Evolutionary conservation across 2,329 filamentous ascomycete species (phyloP).

Genomic region (Microcera coccophila): DNA sequence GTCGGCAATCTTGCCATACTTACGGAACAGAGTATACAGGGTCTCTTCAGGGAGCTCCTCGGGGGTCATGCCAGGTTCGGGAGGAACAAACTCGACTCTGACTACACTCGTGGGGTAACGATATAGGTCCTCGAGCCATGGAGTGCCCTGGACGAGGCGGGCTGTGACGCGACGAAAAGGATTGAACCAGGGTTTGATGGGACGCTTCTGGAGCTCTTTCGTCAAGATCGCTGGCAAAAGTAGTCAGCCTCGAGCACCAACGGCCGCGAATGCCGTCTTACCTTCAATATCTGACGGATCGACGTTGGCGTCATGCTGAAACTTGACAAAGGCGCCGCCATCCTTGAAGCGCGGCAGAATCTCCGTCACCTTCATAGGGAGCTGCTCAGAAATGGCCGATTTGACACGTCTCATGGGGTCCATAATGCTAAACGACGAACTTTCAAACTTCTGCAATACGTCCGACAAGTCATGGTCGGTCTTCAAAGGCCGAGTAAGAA

Average conservation of each 20-base stretch:
- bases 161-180: constrained; percentile 69
- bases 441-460: constrained; percentile 51
- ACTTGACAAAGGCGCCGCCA: constrained; percentile 90
- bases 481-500: constrained; percentile 46
- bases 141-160: constrained; percentile 73
- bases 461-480: constrained; percentile 48
- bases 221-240: constrained; percentile 47
- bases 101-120: constrained; percentile 73
- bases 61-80: constrained; percentile 63
- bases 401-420: constrained; percentile 54
- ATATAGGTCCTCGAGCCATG: constrained; percentile 92
- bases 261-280: constrained; percentile 18
- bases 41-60: constrained; percentile 82
- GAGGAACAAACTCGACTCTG: constrained; percentile 79
- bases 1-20: constrained; percentile 85
- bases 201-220: constrained; percentile 62
- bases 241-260: background rate
- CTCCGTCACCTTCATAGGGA: constrained; percentile 69
- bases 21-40: constrained; percentile 80
- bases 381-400: constrained; percentile 58
- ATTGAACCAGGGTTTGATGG: constrained; percentile 85
- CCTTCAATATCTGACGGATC: constrained; percentile 42
- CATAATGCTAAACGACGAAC: constrained; percentile 45
- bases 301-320: constrained; percentile 49
- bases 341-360: constrained; percentile 84